phyloP scores from a whole-genome alignment of 257 asterid species.

The Petunia secreta region DNA sequence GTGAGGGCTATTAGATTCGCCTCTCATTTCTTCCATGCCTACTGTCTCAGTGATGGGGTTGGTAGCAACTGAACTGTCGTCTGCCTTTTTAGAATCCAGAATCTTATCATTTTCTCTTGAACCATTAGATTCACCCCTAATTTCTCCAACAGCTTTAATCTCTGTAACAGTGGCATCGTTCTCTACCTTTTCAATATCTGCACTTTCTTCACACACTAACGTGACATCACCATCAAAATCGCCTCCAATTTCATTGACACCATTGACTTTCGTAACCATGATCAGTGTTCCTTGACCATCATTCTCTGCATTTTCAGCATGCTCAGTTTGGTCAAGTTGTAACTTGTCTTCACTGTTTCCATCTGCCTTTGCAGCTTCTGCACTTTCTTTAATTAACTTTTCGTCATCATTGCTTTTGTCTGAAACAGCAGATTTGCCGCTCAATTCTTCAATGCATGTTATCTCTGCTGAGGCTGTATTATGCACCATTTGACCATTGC shows the following conservation, averaged over 20 bases:
- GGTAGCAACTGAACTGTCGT: not conserved
- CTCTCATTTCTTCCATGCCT: slow-evolving; percentile 18
- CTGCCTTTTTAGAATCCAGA: not conserved
- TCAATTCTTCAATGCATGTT: slow-evolving; percentile 4
- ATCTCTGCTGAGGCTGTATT: slow-evolving; percentile 1
- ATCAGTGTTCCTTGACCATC: not conserved
- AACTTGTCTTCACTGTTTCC: not conserved
- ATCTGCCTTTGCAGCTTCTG: slow-evolving; percentile 1
- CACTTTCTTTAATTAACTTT: not conserved
- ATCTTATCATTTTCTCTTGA: slow-evolving; percentile 9
- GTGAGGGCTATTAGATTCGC: slow-evolving; percentile 2
- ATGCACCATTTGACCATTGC: slow-evolving; percentile 14
- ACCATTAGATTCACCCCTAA: slow-evolving; percentile 20
- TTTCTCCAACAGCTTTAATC: slow-evolving; percentile 5
- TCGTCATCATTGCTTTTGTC: not conserved
- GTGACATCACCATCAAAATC: not conserved
- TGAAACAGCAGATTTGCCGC: not conserved
- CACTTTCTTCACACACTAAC: slow-evolving; percentile 17
- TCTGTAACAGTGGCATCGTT: slow-evolving; percentile 1
- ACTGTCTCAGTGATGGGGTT: not conserved
- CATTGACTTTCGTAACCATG: slow-evolving; percentile 10
- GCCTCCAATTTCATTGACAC: slow-evolving; percentile 18
- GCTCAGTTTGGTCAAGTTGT: not conserved
- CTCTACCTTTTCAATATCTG: slow-evolving; percentile 13
- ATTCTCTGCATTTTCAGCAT: not conserved